These are phyloP conservation scores for Phallus indusiatus DNA, from an alignment of 768 basidiomycete species.

Conservation along the genomic window DNA sequence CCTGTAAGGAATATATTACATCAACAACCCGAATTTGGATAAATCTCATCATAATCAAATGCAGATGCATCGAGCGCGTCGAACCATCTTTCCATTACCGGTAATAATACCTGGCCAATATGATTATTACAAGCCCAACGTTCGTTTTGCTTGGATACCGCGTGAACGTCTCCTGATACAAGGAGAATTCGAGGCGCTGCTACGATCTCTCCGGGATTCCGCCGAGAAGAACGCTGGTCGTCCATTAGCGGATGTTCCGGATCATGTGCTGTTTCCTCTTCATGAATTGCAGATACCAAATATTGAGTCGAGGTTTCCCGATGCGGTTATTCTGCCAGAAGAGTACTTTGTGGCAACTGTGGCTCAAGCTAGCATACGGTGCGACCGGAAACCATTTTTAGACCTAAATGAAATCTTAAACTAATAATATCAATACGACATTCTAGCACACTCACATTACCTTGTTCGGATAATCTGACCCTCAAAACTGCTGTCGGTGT, in stretches of 20 bases:
- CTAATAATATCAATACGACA: too few relatives aligned
- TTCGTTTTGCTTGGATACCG: constrained; percentile 40
- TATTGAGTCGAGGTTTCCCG: constrained; percentile 40
- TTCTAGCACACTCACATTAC: constrained; percentile 34
- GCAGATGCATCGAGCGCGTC: constrained; percentile 53
- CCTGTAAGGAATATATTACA: constrained; percentile 29
- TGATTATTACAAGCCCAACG: constrained; percentile 38
- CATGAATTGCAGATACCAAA: constrained; percentile 47
- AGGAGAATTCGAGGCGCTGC: constrained; percentile 35
- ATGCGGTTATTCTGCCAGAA: constrained; percentile 33
- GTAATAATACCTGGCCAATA: constrained; percentile 36
- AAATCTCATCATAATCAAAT: background rate
- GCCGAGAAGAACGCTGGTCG: constrained; percentile 30
- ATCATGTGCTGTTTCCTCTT: constrained; percentile 37
- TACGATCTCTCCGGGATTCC: constrained; percentile 23
- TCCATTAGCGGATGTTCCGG: constrained; percentile 24
- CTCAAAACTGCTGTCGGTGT: constrained; percentile 47
- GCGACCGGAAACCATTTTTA: constrained; percentile 6
- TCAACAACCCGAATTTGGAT: background rate
- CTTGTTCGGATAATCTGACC: constrained; percentile 35
- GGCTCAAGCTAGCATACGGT: constrained; percentile 50
- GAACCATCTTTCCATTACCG: constrained; percentile 40
- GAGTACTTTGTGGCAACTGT: constrained; percentile 33
- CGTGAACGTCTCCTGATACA: constrained; percentile 35
- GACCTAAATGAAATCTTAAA: background rate